These are phyloP conservation scores for Mixia osmundae DNA, from an alignment of 1,284 basidiomycete species.

Conservation along the genomic window DNA sequence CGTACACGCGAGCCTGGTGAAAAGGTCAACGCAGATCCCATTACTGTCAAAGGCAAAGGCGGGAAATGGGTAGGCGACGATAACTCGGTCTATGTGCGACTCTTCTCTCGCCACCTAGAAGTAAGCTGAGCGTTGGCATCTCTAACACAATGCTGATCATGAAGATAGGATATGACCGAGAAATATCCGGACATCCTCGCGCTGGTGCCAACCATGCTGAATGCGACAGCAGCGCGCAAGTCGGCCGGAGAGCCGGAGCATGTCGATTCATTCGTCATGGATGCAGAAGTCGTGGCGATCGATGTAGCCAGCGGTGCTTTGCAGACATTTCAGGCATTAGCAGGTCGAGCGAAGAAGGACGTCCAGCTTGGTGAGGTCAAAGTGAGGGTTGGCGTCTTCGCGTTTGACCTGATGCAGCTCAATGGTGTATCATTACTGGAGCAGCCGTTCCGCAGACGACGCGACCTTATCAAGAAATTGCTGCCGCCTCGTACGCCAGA, in stretches of 20 bases:
- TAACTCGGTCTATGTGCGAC: constrained; percentile 30
- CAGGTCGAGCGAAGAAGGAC: constrained; percentile 62
- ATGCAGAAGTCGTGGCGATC: constrained; percentile 58
- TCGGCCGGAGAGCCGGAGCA: constrained; percentile 8
- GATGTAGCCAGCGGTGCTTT: constrained; percentile 41
- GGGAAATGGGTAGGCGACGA: constrained; percentile 17
- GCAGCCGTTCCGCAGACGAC: constrained; percentile 45
- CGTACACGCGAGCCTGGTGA: constrained; percentile 8
- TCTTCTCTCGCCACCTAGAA: constrained; percentile 76
- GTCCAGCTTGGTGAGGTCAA: constrained; percentile 39
- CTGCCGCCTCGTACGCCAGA: constrained; percentile 22
- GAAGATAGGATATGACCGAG: constrained; percentile 14
- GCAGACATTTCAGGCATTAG: constrained; percentile 63
- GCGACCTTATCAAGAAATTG: constrained; percentile 31
- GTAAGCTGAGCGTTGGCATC: constrained; percentile 27
- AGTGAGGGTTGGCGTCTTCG: constrained; percentile 32
- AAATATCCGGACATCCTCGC: constrained; percentile 67
- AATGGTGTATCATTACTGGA: constrained; percentile 45
- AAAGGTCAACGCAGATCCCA: background rate
- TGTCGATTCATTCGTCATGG: constrained; percentile 51
- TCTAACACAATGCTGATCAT: constrained; percentile 9
- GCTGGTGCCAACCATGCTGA: constrained; percentile 14
- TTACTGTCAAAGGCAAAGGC: constrained; percentile 6
- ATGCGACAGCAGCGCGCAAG: too few relatives aligned
- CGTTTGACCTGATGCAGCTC: constrained; percentile 32